Percentiles rank a stretch among this genome's conserved stretches.
Conservation (phyloP, 352 stramenopile genomes). For the Saprolegnia parasitica region DNA sequence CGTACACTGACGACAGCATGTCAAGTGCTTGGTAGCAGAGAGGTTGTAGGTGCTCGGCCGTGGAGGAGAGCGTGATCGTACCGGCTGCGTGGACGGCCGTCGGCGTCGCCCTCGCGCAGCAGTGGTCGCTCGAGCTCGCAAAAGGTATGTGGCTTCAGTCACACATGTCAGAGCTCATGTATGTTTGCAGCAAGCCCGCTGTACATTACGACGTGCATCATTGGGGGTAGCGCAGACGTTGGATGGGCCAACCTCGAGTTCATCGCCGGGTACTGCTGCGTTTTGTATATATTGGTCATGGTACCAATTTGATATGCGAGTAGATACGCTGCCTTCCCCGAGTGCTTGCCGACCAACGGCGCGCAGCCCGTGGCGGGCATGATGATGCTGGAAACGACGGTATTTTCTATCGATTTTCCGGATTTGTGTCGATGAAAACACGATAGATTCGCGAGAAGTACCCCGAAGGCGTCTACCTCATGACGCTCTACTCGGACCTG, state of each 20-base stretch:
- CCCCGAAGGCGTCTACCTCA: constrained; percentile 3
- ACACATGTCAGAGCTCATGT: too few relatives aligned
- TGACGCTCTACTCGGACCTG: constrained; percentile 25
- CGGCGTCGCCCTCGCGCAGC: not conserved
- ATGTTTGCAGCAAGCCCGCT: not conserved
- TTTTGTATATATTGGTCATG: too few relatives aligned
- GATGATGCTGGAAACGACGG: constrained; percentile 19
- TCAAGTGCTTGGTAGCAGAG: not conserved
- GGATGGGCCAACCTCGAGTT: constrained; percentile 22
- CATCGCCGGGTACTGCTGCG: constrained; percentile 25
- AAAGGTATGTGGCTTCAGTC: constrained; percentile 17
- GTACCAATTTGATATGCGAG: too few relatives aligned
- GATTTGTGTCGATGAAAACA: not conserved
- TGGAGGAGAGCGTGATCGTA: not conserved
- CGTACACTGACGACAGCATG: not conserved
- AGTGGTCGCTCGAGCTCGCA: not conserved
- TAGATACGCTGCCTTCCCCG: constrained; percentile 20
- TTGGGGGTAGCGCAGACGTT: constrained; percentile 14
- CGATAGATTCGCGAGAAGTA: not conserved
- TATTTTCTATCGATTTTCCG: too few relatives aligned
- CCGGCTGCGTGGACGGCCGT: not conserved
- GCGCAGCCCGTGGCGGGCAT: constrained; percentile 15
- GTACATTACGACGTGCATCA: constrained; percentile 23
- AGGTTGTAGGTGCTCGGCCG: constrained; percentile 6
- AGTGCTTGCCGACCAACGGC: constrained; percentile 6